phyloP scores from a whole-genome alignment of 2,329 filamentous ascomycete genomes.

The Cladosporium velox region DNA sequence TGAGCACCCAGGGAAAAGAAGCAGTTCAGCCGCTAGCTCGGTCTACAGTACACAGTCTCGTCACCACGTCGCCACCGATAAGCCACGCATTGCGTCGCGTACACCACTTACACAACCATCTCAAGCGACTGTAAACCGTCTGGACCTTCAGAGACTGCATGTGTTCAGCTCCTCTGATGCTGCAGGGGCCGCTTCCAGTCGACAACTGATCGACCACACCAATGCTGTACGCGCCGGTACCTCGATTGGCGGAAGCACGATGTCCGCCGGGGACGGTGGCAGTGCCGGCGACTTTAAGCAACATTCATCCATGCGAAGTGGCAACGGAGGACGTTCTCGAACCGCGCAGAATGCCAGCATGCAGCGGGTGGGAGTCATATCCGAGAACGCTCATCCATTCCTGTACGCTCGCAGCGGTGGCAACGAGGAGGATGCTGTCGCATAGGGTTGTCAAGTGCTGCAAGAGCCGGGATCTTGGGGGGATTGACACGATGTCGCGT shows the following conservation, averaged over 20 bases:
- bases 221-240: conserved; percentile 29
- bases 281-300: conserved; percentile 5
- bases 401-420: not conserved
- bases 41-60: conserved; percentile 22
- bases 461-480: not conserved
- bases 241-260: conserved; percentile 23
- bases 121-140: not conserved
- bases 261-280: not conserved
- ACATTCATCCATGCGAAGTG: not conserved
- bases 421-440: not conserved
- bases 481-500: not conserved
- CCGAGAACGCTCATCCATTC: conserved; percentile 3
- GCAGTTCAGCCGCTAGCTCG: conserved; percentile 33
- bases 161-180: conserved; percentile 12
- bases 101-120: not conserved
- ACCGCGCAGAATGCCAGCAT: not conserved
- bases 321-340: conserved; percentile 1
- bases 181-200: conserved; percentile 20
- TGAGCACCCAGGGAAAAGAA: conserved; percentile 31
- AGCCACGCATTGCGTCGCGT: not conserved
- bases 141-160: conserved; percentile 1
- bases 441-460: not conserved
- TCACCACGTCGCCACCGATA: not conserved
- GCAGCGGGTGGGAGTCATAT: not conserved
- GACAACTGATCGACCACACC: conserved; percentile 28